Base-by-base conservation (phyloP, 768 basidiomycete species). In the Boletus insuetus region DNA sequence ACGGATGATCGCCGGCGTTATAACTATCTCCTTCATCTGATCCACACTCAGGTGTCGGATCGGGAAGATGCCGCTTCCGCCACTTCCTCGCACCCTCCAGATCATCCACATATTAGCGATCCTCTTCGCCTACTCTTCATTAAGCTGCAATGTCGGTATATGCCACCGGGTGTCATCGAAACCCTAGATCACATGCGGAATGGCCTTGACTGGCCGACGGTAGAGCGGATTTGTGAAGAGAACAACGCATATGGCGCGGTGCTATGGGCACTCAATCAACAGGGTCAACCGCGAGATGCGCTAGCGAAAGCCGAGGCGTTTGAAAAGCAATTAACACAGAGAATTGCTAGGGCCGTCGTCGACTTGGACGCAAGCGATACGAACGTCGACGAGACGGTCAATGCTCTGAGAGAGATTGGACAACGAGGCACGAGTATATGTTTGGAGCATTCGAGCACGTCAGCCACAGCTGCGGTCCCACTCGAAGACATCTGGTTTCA, bases 401-500 rank as follows among this genome's bases (percentile, higher is more conserved):
- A 77, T 17, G 76, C 80, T 20, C 70, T 96, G 40, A 75, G 81
- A 52, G 75, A 77, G 2, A 76, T 94, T 24, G 82, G 83, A 17
- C 74, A 75, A 14, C 79, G 81, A 31, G 87, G 86, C 32, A 79
- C 87, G 4, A 70, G 76, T 2, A 79, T 95, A 26, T 97, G 94
- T 68, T 70, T 87, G 38, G 79, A 84, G 51, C 83, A 82, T 49
- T 91, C 90, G 6, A 74, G 75, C 53, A 69, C 62, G 26, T 65
- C 69, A 13, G 72, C 74, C 19, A 69, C 75, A 11, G 70, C 64
- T 31, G 71, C 79, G 29, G 65, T 80, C 53, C 74, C 80, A 39
- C 61, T 85, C 16, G 94, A 97, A 65, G 91, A 96, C 58, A 82
- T 93, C 59, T 98, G 94, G 94, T 92, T 93, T 69, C 81, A 84